Conservation (phyloP, 805 yeast species). For the Ogataea salicorniae region DNA sequence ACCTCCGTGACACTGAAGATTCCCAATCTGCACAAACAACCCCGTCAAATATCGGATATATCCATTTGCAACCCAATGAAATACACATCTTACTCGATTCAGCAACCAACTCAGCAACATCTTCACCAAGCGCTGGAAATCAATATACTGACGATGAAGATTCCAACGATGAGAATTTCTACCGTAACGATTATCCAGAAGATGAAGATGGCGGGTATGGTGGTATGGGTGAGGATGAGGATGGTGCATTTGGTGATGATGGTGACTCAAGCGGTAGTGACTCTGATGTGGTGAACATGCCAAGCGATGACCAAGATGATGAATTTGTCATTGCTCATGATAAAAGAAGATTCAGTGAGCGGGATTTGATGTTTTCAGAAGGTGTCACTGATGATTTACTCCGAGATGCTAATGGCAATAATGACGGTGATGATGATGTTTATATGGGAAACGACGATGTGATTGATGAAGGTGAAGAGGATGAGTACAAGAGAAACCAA, state of each 20-base stretch:
- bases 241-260: constrained; percentile 5
- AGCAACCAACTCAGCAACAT: not conserved
- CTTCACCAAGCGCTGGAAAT: not conserved
- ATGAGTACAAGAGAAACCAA: constrained; percentile 39
- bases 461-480: constrained; percentile 14
- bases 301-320: constrained; percentile 36
- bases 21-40: constrained; percentile 25
- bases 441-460: constrained; percentile 3
- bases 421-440: constrained; percentile 4
- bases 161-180: constrained; percentile 87
- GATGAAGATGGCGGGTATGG: constrained; percentile 70
- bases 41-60: constrained; percentile 42
- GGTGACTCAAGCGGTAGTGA: constrained; percentile 6
- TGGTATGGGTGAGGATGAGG: constrained; percentile 4
- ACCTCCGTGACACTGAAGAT: constrained; percentile 55
- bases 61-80: constrained; percentile 51
- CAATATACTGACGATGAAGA: constrained; percentile 64
- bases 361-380: constrained; percentile 16
- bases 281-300: constrained; percentile 23
- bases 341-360: constrained; percentile 25
- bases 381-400: constrained; percentile 24
- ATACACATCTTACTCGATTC: constrained; percentile 13
- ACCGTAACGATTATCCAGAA: constrained; percentile 91
- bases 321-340: constrained; percentile 31
- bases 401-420: constrained; percentile 5